Evolutionary conservation across 306 rosid species (phyloP), one percentile per base, ranked within the genome.

Genomic region (Geum urbanum): DNA sequence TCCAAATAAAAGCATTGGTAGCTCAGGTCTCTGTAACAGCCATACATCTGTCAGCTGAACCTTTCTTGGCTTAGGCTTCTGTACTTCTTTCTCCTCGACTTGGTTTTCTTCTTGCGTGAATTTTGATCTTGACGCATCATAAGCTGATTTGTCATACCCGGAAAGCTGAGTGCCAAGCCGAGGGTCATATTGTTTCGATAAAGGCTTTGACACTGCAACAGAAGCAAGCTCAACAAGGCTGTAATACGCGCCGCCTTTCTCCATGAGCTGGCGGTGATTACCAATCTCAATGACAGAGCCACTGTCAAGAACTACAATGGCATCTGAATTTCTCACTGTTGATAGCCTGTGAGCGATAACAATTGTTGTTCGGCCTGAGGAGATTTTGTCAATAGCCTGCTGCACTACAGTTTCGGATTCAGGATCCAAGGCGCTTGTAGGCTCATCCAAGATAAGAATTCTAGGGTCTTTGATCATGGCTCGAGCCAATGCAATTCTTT

Each of bases 341-440:
- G 96, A 88, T 71, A 90, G 85, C 80, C 91, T 84, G 65, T 92
- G 97, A 85, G 96, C 97, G 65, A 90, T 92, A 69, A 90, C 90
- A 64, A 86, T 81, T 53, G 96, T 84, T 73, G 97, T 90, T 76
- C 98, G 57, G 63, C 91, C 87, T 9, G 76, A 67, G 35, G 91
- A 90, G 66, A 88, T 87, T 82, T 92, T 89, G 83, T 90, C 90
- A 20, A 90, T 90, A 70, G 98, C 97, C 52, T 83, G 22, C 77
- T 92, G 94, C 56, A 88, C 98, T 13, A 82, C 63, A 41, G 78
- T 52, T 82, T 92, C 97, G 3, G 96, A 92, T 78, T 88, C 90
- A 4, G 96, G 83, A 76, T 92, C 98, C 52, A 90, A 82, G 10
- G 98, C 96, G 48, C 97, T 92, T 15, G 98, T 92, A n/a, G 98